Base-by-base conservation (phyloP, 768 basidiomycete genomes). In the Boletus speciosus region DNA sequence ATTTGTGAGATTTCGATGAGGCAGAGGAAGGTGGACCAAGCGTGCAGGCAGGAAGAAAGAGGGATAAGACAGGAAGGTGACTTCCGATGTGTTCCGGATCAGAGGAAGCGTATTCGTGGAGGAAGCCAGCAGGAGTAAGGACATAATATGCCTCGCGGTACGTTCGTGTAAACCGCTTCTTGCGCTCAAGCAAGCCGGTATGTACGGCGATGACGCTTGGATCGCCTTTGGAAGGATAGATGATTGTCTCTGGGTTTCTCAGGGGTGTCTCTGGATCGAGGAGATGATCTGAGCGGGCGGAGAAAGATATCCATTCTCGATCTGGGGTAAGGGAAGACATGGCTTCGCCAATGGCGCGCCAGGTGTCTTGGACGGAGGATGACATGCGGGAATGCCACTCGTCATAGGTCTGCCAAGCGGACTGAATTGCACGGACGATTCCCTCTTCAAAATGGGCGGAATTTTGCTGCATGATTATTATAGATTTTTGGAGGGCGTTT, bases 391-490 rank as follows among this genome's bases (percentile, higher is more conserved):
- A 80, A 42, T 88, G 83, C 91, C 90, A 93, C 64, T 98, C 96
- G 63, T 95, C 91, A 67, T 89, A 99, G 0, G 96, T 98, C 52
- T 87, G 83, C 97, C 97, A 99, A 0, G 97, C 93, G 19, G 93
- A 94, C 71, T 98, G 93, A 57, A 99, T 82, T 3, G 93, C 85
- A 55, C 91, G 89, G 27, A 99, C 93, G 63, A 99, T 91, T 49
- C 94, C 95, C 60, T 93, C 90, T 71, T 98, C 97, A 62, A 99
- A 99, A 68, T 95, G 88, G 21, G 95, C 96, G 15, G 88, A 90
- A 69, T 96, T 96, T 60, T 95, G 93, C 64, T 99, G 96, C 84
- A 96, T 98, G 70, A 99, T 95, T 66, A 99, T 86, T 65, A 98
- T 90, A 3, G 88, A 91, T 70, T 98, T 99, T 73, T 99, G 96